Percentiles rank a stretch among this genome's conserved stretches.
phyloP scores from a whole-genome alignment of 345 rosid genomes.

The Populus tremula region DNA sequence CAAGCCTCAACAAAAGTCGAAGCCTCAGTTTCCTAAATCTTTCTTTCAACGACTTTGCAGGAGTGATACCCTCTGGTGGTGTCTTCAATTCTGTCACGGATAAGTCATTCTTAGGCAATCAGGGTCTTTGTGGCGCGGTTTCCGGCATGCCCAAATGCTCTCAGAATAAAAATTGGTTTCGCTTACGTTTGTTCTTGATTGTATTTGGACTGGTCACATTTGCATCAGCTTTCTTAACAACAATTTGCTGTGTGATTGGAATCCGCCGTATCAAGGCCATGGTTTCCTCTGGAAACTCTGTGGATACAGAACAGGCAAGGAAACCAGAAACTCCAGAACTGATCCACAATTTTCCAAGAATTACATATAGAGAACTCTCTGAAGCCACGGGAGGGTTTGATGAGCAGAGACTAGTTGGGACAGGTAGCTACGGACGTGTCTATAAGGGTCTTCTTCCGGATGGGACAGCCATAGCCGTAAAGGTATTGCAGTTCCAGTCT shows the following conservation, averaged over 20 bases:
- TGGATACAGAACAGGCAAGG: conserved; percentile 12
- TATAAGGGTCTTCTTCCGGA: conserved; percentile 50
- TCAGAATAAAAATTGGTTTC: conserved; percentile 26
- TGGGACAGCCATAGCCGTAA: conserved; percentile 47
- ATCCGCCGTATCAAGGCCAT: conserved; percentile 21
- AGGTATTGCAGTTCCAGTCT: conserved; percentile 43
- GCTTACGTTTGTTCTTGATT: conserved; percentile 26
- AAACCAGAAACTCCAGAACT: conserved; percentile 23
- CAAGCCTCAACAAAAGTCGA: conserved; percentile 34
- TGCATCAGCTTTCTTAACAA: conserved; percentile 25
- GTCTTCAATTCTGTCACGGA: conserved; percentile 36
- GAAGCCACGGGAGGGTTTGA: conserved; percentile 51
- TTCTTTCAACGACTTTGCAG: conserved; percentile 47
- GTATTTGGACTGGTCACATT: conserved; percentile 25
- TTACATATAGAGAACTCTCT: conserved; percentile 46
- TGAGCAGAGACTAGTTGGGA: conserved; percentile 39
- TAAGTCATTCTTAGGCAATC: conserved; percentile 44
- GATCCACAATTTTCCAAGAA: conserved; percentile 44
- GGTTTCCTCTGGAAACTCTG: conserved; percentile 21
- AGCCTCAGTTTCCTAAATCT: conserved; percentile 47
- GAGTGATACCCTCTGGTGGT: conserved; percentile 46
- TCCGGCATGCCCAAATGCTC: conserved; percentile 31
- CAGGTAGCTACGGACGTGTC: conserved; percentile 50
- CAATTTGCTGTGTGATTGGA: conserved; percentile 33
- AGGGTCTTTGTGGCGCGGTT: conserved; percentile 36